Conservation (phyloP, 495 filamentous ascomycete genomes). For the Darksidea phi region DNA sequence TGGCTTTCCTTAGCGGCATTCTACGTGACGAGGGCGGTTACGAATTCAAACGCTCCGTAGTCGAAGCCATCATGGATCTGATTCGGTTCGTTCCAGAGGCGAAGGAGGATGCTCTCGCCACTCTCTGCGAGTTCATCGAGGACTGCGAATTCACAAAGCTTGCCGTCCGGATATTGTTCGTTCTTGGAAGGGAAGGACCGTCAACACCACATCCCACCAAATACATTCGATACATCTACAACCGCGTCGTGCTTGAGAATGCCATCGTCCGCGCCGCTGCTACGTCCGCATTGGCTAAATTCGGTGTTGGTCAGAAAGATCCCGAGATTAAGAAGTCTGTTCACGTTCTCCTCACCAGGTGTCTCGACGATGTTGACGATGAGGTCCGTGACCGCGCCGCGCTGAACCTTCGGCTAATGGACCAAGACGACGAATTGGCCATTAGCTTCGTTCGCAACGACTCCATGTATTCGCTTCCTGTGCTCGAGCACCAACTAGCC, state of each 20-base stretch:
- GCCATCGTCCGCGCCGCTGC: conserved; percentile 93
- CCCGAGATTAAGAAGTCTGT: conserved; percentile 95
- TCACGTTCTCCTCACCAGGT: conserved; percentile 85
- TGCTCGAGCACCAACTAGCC: conserved; percentile 94
- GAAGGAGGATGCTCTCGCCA: conserved; percentile 94
- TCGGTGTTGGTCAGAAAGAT: conserved; percentile 95
- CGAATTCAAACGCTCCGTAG: conserved; percentile 95
- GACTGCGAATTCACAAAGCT: conserved; percentile 99
- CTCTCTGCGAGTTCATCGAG: conserved; percentile 98
- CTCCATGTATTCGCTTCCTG: conserved; percentile 88
- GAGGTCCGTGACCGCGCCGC: conserved; percentile 96
- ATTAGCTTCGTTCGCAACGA: conserved; percentile 86
- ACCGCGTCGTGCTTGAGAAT: conserved; percentile 96
- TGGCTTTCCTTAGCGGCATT: conserved; percentile 91
- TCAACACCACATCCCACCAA: conserved; percentile 95
- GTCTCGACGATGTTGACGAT: conserved; percentile 95
- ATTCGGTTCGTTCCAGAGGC: conserved; percentile 99
- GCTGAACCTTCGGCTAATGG: conserved; percentile 84
- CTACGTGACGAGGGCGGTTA: conserved; percentile 96
- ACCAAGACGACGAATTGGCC: conserved; percentile 76
- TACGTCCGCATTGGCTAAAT: conserved; percentile 93
- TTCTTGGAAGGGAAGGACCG: conserved; percentile 90
- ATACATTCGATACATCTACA: conserved; percentile 99
- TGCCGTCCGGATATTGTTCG: conserved; percentile 88
- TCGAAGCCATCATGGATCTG: conserved; percentile 98